These are phyloP conservation scores for Uronychia binucleata DNA, from an alignment of 73 alveolate genomes.

Conservation along the genomic window DNA sequence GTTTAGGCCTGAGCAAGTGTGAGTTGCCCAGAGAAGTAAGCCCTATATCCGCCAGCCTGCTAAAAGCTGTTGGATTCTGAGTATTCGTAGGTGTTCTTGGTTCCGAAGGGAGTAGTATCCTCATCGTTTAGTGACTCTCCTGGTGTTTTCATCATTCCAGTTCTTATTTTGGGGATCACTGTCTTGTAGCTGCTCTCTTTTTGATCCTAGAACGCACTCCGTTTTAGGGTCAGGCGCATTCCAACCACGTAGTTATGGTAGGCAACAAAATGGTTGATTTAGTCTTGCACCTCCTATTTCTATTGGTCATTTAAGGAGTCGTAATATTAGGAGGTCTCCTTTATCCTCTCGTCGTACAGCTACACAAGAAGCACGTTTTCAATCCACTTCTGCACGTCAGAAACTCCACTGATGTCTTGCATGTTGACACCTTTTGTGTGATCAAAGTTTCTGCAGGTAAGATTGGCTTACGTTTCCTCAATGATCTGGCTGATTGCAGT, in stretches of 20 bases:
- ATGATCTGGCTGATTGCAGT: neutral
- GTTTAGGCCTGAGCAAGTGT: slow-evolving; percentile 17
- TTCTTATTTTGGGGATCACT: slow-evolving; percentile 18
- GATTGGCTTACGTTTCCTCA: no score
- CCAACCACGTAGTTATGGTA: slow-evolving; percentile 52
- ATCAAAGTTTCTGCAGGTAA: neutral
- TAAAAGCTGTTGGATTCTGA: slow-evolving; percentile 25
- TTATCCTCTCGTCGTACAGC: neutral
- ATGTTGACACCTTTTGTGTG: neutral
- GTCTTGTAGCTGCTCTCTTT: neutral
- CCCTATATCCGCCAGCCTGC: slow-evolving; percentile 51
- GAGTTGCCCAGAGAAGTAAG: slow-evolving; percentile 28
- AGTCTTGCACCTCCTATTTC: neutral
- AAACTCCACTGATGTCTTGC: neutral
- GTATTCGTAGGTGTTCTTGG: slow-evolving; percentile 19
- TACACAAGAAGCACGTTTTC: neutral
- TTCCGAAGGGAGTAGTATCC: slow-evolving; percentile 7
- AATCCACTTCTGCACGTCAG: neutral
- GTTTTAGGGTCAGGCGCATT: slow-evolving; percentile 44
- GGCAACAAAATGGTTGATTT: slow-evolving; percentile 13
- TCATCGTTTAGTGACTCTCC: neutral
- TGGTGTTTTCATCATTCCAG: neutral
- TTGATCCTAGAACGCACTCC: slow-evolving; percentile 13
- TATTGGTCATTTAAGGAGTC: neutral
- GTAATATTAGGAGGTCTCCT: neutral